Evolutionary conservation across 2,329 filamentous ascomycete species (phyloP), one percentile per base, ranked within the genome.

Genomic region (Microsporum ferrugineum): DNA sequence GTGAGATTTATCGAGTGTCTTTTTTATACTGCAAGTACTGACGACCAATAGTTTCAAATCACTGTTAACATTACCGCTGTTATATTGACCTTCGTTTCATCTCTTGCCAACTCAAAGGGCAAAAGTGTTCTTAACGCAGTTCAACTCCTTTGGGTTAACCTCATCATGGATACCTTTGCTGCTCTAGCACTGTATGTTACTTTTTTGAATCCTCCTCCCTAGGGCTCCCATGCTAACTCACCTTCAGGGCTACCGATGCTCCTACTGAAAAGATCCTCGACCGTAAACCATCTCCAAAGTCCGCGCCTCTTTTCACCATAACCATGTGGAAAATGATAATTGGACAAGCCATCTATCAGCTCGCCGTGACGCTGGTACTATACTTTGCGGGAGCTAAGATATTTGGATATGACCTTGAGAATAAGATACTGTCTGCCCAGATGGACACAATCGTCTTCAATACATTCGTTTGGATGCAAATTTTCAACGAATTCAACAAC

Each of bases 241-340:
- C 33, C 58, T 59, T 57, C 62, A 71, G 70, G 59, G 91, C 91
- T 1, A 96, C 91, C 1, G 91, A 96, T 71, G 89, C 90, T n/a
- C 91, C 91, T 0, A 88, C 88, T 10, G 86, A 88, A 59, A 88
- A 84, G 66, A 86, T 96, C 31, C 77, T 96, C 58, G 79, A 95
- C 67, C 84, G 91, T 61, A 91, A 89, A 73, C 89, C 89, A 0
- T 84, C 89, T 62, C 82, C 85, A 2, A 91, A 90, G 70, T 86
- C 83, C 34, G 86, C 87, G 5, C 80, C 87, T 1, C 78, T 92
- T 4, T 94, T 97, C 67, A 95, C 91, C 0, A 79, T 87, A 38
- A 91, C 88, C 17, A 97, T 97, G 92, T 95, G 92, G 92, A 97
- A 97, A 80, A 97, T 97, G 92, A 96, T 97, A 64, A 82, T 96